Evolutionary conservation across 805 yeast species (phyloP).

Genomic region (Pichia cabralensis): DNA sequence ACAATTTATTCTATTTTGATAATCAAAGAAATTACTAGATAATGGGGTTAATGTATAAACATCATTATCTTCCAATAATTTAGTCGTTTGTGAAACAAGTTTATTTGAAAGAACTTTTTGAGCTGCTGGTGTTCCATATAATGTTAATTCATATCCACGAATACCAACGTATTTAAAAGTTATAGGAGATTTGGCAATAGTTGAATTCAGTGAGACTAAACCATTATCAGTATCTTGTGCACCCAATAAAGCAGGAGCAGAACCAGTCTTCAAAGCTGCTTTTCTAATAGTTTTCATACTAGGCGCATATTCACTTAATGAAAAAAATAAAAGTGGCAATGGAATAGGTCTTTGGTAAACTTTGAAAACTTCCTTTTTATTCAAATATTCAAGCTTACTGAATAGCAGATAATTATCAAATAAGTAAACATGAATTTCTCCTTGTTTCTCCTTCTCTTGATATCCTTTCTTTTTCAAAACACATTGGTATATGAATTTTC

Average conservation of each 20-base stretch:
- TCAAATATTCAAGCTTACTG: constrained; percentile 76
- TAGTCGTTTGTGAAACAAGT: constrained; percentile 68
- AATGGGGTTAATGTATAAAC: constrained; percentile 71
- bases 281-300: constrained; percentile 37
- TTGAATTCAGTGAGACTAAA: constrained; percentile 16
- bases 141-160: constrained; percentile 43
- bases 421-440: constrained; percentile 75
- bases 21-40: constrained; percentile 66
- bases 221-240: constrained; percentile 11
- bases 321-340: constrained; percentile 60
- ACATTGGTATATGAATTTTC: constrained; percentile 73
- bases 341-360: constrained; percentile 88
- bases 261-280: constrained; percentile 29
- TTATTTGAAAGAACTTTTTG: constrained; percentile 76
- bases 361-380: constrained; percentile 83
- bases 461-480: constrained; percentile 58
- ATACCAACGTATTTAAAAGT: constrained; percentile 45
- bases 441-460: constrained; percentile 61
- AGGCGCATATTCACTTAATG: constrained; percentile 74
- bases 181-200: constrained; percentile 32
- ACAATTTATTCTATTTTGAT: constrained; percentile 72
- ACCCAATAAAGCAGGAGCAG: constrained; percentile 21
- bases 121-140: constrained; percentile 48
- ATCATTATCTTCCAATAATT: constrained; percentile 61
- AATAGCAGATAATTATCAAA: constrained; percentile 83